Conservation (phyloP, 768 basidiomycete species). For the Tylopilus vinaceipallidus region DNA sequence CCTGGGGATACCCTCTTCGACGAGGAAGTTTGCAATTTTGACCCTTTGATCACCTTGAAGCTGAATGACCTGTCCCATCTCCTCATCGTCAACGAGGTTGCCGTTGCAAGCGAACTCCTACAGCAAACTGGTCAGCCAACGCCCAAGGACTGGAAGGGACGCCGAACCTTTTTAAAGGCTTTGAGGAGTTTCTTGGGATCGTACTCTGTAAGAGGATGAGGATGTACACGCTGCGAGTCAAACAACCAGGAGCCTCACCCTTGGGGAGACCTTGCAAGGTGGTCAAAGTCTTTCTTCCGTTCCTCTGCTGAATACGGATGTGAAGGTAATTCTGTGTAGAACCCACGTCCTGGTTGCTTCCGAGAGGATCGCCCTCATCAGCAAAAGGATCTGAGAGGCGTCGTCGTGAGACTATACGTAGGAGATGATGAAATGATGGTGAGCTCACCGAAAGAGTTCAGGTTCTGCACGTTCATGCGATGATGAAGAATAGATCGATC, state of each 20-base stretch:
- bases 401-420: conserved; percentile 9
- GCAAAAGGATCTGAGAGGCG: conserved; percentile 82
- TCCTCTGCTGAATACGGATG: conserved; percentile 98
- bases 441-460: conserved; percentile 68
- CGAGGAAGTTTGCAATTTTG: conserved; percentile 88
- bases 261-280: conserved; percentile 95
- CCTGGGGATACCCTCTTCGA: conserved; percentile 76
- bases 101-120: conserved; percentile 99
- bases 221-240: conserved; percentile 10
- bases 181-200: conserved; percentile 98
- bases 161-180: conserved; percentile 91
- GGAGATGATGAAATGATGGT: conserved; percentile 12
- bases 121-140: conserved; percentile 7
- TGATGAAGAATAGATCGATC: conserved; percentile 43
- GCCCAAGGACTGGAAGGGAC: neutral
- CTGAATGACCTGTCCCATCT: conserved; percentile 96
- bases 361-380: conserved; percentile 87
- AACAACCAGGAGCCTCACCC: conserved; percentile 44
- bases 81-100: conserved; percentile 91
- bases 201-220: conserved; percentile 62
- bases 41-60: conserved; percentile 96
- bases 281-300: conserved; percentile 97
- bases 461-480: conserved; percentile 96
- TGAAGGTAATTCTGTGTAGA: conserved; percentile 85
- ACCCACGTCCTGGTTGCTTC: conserved; percentile 70